Percentiles rank a stretch among this genome's conserved stretches.
Evolutionary conservation across 2,329 filamentous ascomycete genomes (phyloP).

Genomic region (Clonostachys rosea): DNA sequence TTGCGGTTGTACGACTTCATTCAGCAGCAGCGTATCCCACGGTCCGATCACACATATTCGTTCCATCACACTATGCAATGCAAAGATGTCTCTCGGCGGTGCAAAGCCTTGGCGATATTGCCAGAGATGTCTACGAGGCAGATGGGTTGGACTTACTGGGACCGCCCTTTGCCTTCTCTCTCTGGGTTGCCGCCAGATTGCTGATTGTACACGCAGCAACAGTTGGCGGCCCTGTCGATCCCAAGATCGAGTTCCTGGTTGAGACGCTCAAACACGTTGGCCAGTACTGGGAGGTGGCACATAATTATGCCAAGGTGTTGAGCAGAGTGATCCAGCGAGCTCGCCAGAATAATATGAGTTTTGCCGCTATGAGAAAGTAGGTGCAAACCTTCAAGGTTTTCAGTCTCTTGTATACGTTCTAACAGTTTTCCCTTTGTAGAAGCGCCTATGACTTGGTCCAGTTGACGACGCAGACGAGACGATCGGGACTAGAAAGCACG

Average conservation of each 20-base stretch:
- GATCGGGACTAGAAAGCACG: constrained; percentile 28
- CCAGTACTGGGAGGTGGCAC: constrained; percentile 36
- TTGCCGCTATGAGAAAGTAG: constrained; percentile 33
- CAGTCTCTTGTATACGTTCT: neutral
- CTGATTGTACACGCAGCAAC: constrained; percentile 34
- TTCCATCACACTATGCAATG: constrained; percentile 37
- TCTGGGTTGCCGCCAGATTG: constrained; percentile 35
- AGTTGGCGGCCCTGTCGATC: constrained; percentile 25
- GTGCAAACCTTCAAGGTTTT: constrained; percentile 1
- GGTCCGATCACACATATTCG: constrained; percentile 30
- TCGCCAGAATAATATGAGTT: constrained; percentile 23
- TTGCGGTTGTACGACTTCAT: constrained; percentile 35
- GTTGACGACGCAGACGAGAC: constrained; percentile 25
- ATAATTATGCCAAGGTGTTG: constrained; percentile 33
- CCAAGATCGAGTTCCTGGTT: constrained; percentile 35
- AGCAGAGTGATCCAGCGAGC: constrained; percentile 28
- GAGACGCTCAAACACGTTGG: constrained; percentile 33
- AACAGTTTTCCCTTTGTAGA: constrained; percentile 12
- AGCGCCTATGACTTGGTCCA: constrained; percentile 31
- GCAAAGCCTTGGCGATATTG: constrained; percentile 35
- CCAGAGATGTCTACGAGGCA: constrained; percentile 35
- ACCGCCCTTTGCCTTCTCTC: constrained; percentile 35
- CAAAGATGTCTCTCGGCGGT: constrained; percentile 37
- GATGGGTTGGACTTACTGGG: constrained; percentile 34
- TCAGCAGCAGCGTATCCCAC: constrained; percentile 36